These are phyloP conservation scores for Aspergillus quadrilineatus DNA, from an alignment of 2,329 filamentous ascomycete species.

Conservation along the genomic window DNA sequence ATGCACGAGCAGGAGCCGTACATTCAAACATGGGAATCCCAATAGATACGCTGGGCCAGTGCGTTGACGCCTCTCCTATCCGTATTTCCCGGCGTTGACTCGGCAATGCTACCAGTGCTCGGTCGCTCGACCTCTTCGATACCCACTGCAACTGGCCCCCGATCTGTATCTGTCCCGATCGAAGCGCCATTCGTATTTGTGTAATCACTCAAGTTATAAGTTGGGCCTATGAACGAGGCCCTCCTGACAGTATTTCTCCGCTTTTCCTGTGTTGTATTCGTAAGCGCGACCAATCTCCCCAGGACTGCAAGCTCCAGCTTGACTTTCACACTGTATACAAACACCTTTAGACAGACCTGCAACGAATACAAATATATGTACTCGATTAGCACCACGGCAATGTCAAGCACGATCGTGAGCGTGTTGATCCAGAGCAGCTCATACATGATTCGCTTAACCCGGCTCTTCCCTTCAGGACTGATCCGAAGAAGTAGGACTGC, in stretches of 20 bases:
- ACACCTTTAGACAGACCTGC: constrained; percentile 46
- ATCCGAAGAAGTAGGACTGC: constrained; percentile 50
- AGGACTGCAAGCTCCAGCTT: constrained; percentile 50
- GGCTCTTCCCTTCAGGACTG: constrained; percentile 39
- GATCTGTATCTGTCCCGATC: neutral
- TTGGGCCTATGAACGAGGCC: neutral
- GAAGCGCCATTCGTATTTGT: neutral
- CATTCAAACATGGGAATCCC: too few relatives aligned
- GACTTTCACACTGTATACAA: constrained; percentile 49
- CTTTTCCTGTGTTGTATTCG: constrained; percentile 5
- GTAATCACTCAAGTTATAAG: neutral
- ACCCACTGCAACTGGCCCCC: too few relatives aligned
- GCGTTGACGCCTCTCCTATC: too few relatives aligned
- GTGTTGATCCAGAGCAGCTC: constrained; percentile 50
- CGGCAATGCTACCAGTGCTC: too few relatives aligned
- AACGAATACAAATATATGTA: constrained; percentile 44
- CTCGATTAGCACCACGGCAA: constrained; percentile 42
- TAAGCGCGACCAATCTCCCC: constrained; percentile 37
- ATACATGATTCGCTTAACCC: constrained; percentile 34
- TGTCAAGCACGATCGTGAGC: constrained; percentile 47
- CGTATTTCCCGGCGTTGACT: too few relatives aligned
- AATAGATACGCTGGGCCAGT: too few relatives aligned
- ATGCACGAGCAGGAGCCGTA: too few relatives aligned
- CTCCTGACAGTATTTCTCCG: neutral
- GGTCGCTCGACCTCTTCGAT: too few relatives aligned